Evolutionary conservation across 2,329 filamentous ascomycete genomes (phyloP).

Genomic region (Coniochaeta pulveracea): DNA sequence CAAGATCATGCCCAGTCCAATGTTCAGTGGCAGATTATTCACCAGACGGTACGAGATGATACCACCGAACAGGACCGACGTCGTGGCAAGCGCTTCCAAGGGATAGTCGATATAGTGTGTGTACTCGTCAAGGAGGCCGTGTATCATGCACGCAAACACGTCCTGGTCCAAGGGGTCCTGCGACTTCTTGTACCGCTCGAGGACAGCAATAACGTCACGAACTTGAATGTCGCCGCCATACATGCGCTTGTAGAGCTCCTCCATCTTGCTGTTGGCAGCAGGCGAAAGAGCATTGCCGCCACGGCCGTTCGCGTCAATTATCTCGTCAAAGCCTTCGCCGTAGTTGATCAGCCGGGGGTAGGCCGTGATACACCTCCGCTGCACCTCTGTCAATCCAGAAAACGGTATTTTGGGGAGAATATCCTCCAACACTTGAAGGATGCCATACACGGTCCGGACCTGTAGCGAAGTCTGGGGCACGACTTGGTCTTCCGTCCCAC

Average conservation of each 20-base stretch:
- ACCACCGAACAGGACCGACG: conserved; percentile 89
- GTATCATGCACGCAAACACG: conserved; percentile 96
- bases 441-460: conserved; percentile 71
- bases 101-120: conserved; percentile 92
- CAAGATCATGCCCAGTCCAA: conserved; percentile 95
- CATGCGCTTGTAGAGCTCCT: conserved; percentile 96
- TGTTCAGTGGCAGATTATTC: conserved; percentile 79
- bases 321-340: conserved; percentile 80
- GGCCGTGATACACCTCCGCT: conserved; percentile 79
- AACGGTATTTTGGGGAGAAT: conserved; percentile 42
- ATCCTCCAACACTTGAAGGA: conserved; percentile 71
- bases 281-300: conserved; percentile 71
- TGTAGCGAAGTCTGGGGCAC: conserved; percentile 64
- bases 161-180: conserved; percentile 79
- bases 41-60: conserved; percentile 92
- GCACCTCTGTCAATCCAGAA: conserved; percentile 65
- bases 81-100: conserved; percentile 88
- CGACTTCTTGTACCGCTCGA: conserved; percentile 82
- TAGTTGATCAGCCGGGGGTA: conserved; percentile 96
- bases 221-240: conserved; percentile 86
- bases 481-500: conserved; percentile 48
- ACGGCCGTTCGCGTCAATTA: conserved; percentile 77
- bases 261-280: conserved; percentile 82
- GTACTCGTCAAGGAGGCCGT: conserved; percentile 95
- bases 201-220: conserved; percentile 70